Base-by-base conservation (phyloP, 306 rosid species). In the Begonia masoniana region DNA sequence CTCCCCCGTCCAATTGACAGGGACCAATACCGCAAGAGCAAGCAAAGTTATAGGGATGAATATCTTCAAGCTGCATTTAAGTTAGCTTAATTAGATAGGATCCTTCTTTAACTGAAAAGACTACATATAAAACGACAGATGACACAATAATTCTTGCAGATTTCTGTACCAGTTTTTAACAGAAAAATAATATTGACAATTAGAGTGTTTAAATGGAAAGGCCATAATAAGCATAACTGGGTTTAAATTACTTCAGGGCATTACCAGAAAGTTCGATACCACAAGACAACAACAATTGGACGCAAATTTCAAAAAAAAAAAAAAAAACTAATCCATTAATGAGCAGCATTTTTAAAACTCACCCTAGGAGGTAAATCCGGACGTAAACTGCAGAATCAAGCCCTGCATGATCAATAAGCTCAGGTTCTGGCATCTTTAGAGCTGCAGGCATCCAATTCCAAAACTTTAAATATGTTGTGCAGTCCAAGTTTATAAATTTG, bases 391-490 rank as follows among this genome's bases (percentile, higher is more conserved):
- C 81, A 16, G 95, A 82, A 74, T 89, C 97, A 42, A 89, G 85
- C 15, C 97, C 97, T 5, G 95, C 94, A 39, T 89, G 97, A 17
- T 85, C 94, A 54, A 79, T 76, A 15, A 89, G 89, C 80, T 85
- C 97, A 1, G 80, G 89, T 49, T 85, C 91, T 24, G 97, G 95
- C 97, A 89, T 89, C 50, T 62, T 74, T 73, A 85, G 64, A 12
- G 95, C 97, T 10, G 97, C 94, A 39, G 91, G 94, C 94, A 89
- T 89, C 97, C 97, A 89, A 57, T 76, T 85, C 50, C 82, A 74
- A 56, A 89, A 89, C 74, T 69, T 85, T 12, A 80, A 4, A 56
- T 85, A 85, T 23, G 79, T 76, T 4, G 59, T 55, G 12, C 19
- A 36, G 45, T 89, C 91, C 65, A 89, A 73, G 64, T 89, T 89